Base-by-base conservation (phyloP, 257 asterid genomes). In the Rehmannia glutinosa region DNA sequence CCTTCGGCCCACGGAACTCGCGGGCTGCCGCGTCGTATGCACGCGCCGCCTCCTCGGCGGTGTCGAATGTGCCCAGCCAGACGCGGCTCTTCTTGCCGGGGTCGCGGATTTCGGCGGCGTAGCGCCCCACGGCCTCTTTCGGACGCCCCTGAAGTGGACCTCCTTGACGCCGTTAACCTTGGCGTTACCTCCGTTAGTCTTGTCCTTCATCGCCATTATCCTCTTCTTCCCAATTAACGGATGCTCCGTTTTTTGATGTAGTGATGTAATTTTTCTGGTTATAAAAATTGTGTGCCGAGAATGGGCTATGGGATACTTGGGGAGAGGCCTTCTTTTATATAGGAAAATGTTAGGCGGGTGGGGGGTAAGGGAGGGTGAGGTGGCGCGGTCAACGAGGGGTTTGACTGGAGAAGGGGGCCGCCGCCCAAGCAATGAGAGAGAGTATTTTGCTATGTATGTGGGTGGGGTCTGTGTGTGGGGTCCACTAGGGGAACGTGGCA, bases 111-210 rank as follows among this genome's bases (percentile, higher is more conserved):
- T 91, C 97, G 54, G 97, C 96, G 43, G 97, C 97, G 78, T 86
- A 91, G 3, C 97, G 93, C 97, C 97, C 97, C 97, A 91, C 0
- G 98, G 98, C 84, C 98, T 74, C 94, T 91, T 91, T 62, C 98
- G 47, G 6, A 91, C 98, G 21, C 98, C 98, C 10, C 98, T 13
- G 81, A 54, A 91, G 73, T 82, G 96, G n/a, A 78, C 78, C 74
- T 91, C 96, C 68, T 83, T 83, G 1, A 68, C 77, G 60, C 69
- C 91, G 70, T 38, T 75, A 19, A 16, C 61, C 38, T 79, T 82
- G 53, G 60, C 64, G 75, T 75, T 41, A 8, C 72, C n/a, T 10
- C 66, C 61, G 6, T 15, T 54, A 2, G 68, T 47, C 69, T 83
- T 86, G 13, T 82, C 84, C 66, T 85, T 88, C 71, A 80, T 80